These are phyloP conservation scores for Vicia faba DNA, from an alignment of 306 rosid genomes.

Conservation along the genomic window DNA sequence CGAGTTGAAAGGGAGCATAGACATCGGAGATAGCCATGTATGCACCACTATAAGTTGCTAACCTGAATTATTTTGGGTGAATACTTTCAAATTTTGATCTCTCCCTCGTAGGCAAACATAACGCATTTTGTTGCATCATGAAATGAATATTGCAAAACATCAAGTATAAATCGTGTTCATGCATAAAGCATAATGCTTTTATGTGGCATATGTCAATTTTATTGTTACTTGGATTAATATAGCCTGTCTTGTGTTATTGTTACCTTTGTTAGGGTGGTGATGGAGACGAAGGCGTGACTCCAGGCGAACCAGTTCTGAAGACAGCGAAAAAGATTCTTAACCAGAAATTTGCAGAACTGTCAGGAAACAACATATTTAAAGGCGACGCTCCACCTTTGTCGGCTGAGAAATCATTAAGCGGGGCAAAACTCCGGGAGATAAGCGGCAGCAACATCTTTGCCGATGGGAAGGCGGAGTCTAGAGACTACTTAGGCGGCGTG, in stretches of 20 bases:
- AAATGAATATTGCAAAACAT: constrained; percentile 18
- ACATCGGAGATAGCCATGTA: constrained; percentile 70
- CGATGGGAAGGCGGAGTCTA: constrained; percentile 87
- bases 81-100: constrained; percentile 30
- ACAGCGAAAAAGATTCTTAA: constrained; percentile 85
- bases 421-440: constrained; percentile 86
- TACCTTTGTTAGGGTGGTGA: constrained; percentile 46
- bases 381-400: constrained; percentile 74
- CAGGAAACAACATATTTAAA: constrained; percentile 87
- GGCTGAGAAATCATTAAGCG: constrained; percentile 76
- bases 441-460: constrained; percentile 96
- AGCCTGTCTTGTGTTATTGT: constrained; percentile 33
- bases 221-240: background rate
- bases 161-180: constrained; percentile 2
- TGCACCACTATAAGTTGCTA: constrained; percentile 45
- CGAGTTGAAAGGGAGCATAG: constrained; percentile 85
- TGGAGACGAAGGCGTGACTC: constrained; percentile 48
- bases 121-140: constrained; percentile 5
- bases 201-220: background rate
- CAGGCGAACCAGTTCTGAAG: constrained; percentile 61
- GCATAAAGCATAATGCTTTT: constrained; percentile 19
- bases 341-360: constrained; percentile 74
- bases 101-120: constrained; percentile 1
- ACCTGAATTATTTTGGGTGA: constrained; percentile 42
- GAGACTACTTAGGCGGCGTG: constrained; percentile 91